Conservation (phyloP, 164 flowering plant genomes). For the Protea cynaroides region DNA sequence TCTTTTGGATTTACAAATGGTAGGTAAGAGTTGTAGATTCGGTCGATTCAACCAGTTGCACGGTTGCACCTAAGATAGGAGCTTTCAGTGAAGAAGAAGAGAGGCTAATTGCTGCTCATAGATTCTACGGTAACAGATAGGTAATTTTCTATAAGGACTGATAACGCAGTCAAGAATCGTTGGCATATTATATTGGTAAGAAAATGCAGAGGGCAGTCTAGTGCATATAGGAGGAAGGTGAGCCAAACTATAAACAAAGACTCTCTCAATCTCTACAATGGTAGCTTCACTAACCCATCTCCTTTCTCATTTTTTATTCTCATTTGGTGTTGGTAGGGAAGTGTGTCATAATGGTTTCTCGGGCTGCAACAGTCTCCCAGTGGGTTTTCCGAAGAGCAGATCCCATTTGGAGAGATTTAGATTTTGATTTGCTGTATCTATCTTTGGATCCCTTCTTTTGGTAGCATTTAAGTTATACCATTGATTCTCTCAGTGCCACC, state of each 20-base stretch:
- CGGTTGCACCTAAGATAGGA: constrained; percentile 34
- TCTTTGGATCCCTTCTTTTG: too few relatives aligned
- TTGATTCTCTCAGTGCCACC: too few relatives aligned
- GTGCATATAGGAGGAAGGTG: constrained; percentile 22
- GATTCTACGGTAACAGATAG: constrained; percentile 31
- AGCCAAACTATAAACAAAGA: background rate
- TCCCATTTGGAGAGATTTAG: too few relatives aligned
- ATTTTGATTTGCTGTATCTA: too few relatives aligned
- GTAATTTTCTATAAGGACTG: constrained; percentile 32
- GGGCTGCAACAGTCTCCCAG: too few relatives aligned
- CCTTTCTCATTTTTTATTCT: too few relatives aligned
- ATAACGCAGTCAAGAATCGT: constrained; percentile 42
- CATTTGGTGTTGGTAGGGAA: too few relatives aligned
- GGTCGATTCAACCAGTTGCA: constrained; percentile 46
- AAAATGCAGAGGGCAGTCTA: constrained; percentile 37
- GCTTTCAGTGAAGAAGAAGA: constrained; percentile 44
- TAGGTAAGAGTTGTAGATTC: constrained; percentile 42
- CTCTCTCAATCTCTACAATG: too few relatives aligned
- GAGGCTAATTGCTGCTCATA: constrained; percentile 33
- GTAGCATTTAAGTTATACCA: too few relatives aligned
- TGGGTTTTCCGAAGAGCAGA: too few relatives aligned
- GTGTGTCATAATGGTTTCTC: too few relatives aligned
- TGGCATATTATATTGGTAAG: constrained; percentile 52
- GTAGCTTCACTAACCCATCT: too few relatives aligned
- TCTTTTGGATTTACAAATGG: background rate